phyloP scores from a whole-genome alignment of 257 asterid genomes.

The Solanum medicagineum region DNA sequence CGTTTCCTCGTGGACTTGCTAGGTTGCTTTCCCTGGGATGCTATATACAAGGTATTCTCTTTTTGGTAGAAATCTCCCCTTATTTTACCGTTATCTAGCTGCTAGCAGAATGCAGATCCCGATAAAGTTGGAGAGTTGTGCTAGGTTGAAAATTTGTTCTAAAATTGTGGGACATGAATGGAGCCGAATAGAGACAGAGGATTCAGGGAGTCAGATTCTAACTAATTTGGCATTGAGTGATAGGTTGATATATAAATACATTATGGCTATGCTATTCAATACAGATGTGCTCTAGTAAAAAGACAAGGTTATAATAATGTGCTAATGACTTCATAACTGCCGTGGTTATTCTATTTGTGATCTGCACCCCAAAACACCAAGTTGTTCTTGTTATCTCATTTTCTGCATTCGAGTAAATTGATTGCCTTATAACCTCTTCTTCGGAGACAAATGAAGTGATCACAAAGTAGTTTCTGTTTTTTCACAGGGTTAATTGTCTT shows the following conservation, averaged over 20 bases:
- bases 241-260: background rate
- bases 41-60: constrained; percentile 41
- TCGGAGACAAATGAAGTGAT: background rate
- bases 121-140: background rate
- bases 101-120: background rate
- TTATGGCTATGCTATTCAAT: background rate
- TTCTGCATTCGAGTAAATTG: background rate
- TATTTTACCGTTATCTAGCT: background rate
- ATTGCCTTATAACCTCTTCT: background rate
- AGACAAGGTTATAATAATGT: background rate
- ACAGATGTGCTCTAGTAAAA: background rate
- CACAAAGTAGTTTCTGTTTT: background rate
- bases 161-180: background rate
- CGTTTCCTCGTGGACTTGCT: constrained; percentile 48
- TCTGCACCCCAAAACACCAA: background rate
- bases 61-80: background rate
- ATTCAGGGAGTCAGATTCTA: background rate
- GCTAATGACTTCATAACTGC: background rate
- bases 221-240: background rate
- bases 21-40: constrained; percentile 78
- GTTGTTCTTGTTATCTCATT: background rate
- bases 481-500: too few relatives aligned
- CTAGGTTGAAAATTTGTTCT: background rate
- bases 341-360: background rate
- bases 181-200: background rate